These are phyloP conservation scores for Colletotrichum gigasporum DNA, from an alignment of 2,329 filamentous ascomycete species.

Conservation along the genomic window DNA sequence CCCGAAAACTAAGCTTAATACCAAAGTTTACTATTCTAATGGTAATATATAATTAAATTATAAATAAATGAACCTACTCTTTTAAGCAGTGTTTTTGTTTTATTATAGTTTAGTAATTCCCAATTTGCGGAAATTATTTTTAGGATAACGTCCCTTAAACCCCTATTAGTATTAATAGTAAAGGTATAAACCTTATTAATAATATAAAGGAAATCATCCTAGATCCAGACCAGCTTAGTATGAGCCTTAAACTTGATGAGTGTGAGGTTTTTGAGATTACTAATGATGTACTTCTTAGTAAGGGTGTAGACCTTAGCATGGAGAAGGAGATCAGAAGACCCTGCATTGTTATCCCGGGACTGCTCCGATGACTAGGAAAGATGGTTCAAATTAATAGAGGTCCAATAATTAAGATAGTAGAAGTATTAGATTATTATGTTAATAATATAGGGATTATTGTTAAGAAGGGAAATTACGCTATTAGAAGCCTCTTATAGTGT, in stretches of 20 bases:
- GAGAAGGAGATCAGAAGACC: neutral
- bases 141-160: neutral
- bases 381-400: neutral
- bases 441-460: neutral
- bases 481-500: too few species aligned
- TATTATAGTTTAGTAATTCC: neutral
- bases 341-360: neutral
- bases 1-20: too few species aligned
- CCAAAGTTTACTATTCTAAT: too few species aligned
- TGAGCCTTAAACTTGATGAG: neutral
- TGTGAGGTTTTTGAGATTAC: neutral
- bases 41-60: neutral
- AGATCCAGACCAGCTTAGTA: neutral
- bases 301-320: neutral
- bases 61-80: neutral
- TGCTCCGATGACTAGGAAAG: neutral
- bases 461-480: neutral
- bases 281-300: neutral
- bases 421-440: conserved; percentile 5
- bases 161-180: neutral
- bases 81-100: neutral
- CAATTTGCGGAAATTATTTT: neutral
- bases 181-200: neutral
- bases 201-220: neutral
- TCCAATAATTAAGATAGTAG: neutral